Evolutionary conservation across 306 rosid species (phyloP).

Genomic region (Citrullus mucosospermus): DNA sequence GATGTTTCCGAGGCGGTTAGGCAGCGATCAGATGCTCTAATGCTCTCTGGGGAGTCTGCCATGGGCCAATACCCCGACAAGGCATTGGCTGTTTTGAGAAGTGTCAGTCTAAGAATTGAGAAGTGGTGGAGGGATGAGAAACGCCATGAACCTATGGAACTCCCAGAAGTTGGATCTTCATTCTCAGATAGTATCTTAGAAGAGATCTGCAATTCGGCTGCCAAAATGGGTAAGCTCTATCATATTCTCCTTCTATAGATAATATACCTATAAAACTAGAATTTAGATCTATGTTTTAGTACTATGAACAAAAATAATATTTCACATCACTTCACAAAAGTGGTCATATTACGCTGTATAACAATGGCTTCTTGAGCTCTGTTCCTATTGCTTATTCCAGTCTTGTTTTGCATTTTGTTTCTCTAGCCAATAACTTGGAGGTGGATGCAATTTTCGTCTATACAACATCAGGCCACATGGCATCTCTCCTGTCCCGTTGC

Average conservation of each 20-base stretch:
- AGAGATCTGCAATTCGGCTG: constrained; percentile 93
- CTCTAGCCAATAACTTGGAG: constrained; percentile 80
- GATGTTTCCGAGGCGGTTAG: constrained; percentile 99
- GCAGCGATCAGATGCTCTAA: constrained; percentile 97
- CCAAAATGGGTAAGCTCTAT: constrained; percentile 81
- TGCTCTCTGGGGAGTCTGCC: constrained; percentile 99
- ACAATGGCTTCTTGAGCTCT: not conserved
- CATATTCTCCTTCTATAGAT: not conserved
- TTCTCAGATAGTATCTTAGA: constrained; percentile 79
- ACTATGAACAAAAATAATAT: not conserved
- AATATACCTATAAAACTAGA: not conserved
- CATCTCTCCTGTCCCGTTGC: constrained; percentile 87
- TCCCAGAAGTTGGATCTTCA: constrained; percentile 60
- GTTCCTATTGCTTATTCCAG: not conserved
- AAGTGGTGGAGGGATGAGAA: constrained; percentile 99
- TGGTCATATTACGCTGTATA: not conserved
- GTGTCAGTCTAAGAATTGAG: constrained; percentile 93
- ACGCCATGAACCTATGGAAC: constrained; percentile 66
- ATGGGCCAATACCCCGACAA: constrained; percentile 99
- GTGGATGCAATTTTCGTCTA: constrained; percentile 93
- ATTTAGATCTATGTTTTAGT: not conserved
- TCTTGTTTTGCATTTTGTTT: constrained; percentile 13
- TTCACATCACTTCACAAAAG: not conserved
- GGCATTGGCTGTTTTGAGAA: constrained; percentile 87
- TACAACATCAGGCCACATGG: constrained; percentile 94